Conservation (phyloP, 83 land plant species). For the Thuja plicata region DNA sequence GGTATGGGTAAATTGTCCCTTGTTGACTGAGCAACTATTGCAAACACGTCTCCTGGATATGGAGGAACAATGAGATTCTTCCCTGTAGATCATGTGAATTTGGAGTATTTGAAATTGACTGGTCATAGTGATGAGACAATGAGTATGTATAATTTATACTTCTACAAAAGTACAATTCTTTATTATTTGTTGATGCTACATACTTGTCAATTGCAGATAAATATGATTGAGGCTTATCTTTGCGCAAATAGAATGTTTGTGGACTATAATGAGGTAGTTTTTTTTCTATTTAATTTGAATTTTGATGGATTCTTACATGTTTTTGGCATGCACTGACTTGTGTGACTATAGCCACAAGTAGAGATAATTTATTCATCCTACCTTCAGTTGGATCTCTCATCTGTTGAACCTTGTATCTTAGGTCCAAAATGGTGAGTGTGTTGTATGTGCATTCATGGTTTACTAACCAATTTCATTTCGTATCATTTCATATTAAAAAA, state of each 20-base stretch:
- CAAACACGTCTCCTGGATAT: constrained; percentile 62
- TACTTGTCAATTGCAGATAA: constrained; percentile 45
- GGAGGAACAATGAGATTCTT: constrained; percentile 99
- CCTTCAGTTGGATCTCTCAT: constrained; percentile 65
- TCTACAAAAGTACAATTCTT: background rate
- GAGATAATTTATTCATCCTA: constrained; percentile 89
- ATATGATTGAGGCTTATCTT: constrained; percentile 31
- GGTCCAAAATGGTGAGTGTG: constrained; percentile 90
- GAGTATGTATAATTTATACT: constrained; percentile 16
- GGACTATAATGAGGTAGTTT: constrained; percentile 80
- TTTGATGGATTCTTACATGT: background rate
- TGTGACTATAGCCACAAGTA: constrained; percentile 70
- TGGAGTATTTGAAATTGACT: constrained; percentile 86
- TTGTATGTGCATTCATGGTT: background rate
- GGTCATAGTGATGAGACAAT: constrained; percentile 97
- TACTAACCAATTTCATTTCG: background rate
- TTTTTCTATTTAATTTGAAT: background rate
- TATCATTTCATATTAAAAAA: background rate
- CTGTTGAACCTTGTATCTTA: constrained; percentile 90
- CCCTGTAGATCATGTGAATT: constrained; percentile 94
- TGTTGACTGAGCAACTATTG: constrained; percentile 83
- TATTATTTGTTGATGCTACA: background rate
- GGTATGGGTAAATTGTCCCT: constrained; percentile 84
- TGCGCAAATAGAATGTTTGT: constrained; percentile 93
- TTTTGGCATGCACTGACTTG: background rate